A percentile compares a stretch with the other conserved stretches of the same genome.
These are phyloP conservation scores for Botrytis porri DNA, from an alignment of 2,329 filamentous ascomycete genomes.

Conservation along the genomic window DNA sequence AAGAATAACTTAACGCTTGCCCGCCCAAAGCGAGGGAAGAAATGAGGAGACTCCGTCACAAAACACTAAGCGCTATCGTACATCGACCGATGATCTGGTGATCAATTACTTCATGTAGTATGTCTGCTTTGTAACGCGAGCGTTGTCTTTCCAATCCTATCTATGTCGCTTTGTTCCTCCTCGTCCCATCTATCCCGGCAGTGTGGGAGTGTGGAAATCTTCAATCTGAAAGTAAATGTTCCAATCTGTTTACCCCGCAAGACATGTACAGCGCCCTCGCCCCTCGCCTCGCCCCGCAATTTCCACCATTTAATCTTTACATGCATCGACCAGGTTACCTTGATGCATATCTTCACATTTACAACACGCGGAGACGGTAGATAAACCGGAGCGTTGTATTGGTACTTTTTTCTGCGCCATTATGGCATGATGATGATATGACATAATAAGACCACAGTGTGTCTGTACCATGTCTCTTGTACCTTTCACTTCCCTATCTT, in stretches of 20 bases:
- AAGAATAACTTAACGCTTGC: neutral
- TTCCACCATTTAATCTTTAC: neutral
- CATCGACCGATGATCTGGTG: constrained; percentile 9
- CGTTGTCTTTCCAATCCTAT: neutral
- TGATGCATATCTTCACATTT: neutral
- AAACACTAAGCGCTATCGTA: neutral
- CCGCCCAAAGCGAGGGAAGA: neutral
- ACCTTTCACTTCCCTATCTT: too few relatives aligned
- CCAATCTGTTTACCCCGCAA: neutral
- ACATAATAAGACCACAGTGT: neutral
- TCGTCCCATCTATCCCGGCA: neutral
- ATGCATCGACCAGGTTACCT: neutral
- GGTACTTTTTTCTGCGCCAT: neutral
- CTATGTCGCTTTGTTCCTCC: neutral
- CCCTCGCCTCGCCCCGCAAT: neutral
- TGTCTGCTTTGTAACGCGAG: neutral
- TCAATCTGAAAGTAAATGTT: neutral
- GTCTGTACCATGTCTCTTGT: neutral
- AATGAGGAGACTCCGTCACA: neutral
- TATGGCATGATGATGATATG: neutral
- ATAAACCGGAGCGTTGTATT: neutral
- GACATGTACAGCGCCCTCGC: neutral
- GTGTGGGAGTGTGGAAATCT: neutral
- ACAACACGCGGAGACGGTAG: neutral
- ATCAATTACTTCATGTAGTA: neutral